Conservation (phyloP, 148 eudicot genomes). For the Rhododendron mucronatum region DNA sequence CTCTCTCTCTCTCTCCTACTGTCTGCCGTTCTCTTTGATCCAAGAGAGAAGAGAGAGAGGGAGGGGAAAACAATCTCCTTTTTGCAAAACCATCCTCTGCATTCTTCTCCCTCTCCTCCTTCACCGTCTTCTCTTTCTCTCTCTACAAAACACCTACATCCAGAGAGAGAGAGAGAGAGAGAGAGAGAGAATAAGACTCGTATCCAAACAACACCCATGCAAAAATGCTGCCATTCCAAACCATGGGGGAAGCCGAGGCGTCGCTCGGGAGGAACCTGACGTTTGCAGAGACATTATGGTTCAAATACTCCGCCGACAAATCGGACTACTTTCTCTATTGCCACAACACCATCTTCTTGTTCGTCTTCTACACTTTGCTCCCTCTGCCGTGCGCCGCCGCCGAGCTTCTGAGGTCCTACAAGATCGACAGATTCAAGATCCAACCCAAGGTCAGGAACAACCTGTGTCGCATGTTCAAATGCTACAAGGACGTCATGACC, state of each 20-base stretch:
- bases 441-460: conserved; percentile 55
- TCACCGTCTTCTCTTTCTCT: background rate
- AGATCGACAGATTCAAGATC: conserved; percentile 51
- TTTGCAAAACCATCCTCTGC: background rate
- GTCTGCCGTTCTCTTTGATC: background rate
- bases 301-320: conserved; percentile 58
- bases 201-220: background rate
- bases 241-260: conserved; percentile 40
- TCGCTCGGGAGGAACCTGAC: conserved; percentile 51
- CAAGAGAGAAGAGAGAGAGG: background rate
- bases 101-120: background rate
- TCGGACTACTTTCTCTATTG: conserved; percentile 59
- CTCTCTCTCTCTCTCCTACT: conserved; percentile 6
- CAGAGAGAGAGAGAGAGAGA: background rate
- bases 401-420: conserved; percentile 43
- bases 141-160: background rate
- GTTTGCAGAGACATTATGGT: conserved; percentile 58
- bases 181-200: background rate
- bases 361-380: conserved; percentile 41
- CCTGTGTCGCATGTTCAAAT: conserved; percentile 40
- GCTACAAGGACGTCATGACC: conserved; percentile 52
- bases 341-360: conserved; percentile 62
- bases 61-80: background rate
- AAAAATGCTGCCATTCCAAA: conserved; percentile 55
- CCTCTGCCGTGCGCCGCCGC: conserved; percentile 46